Evolutionary conservation across 805 yeast genomes (phyloP).

Genomic region (Blastobotrys mokoenaii): DNA sequence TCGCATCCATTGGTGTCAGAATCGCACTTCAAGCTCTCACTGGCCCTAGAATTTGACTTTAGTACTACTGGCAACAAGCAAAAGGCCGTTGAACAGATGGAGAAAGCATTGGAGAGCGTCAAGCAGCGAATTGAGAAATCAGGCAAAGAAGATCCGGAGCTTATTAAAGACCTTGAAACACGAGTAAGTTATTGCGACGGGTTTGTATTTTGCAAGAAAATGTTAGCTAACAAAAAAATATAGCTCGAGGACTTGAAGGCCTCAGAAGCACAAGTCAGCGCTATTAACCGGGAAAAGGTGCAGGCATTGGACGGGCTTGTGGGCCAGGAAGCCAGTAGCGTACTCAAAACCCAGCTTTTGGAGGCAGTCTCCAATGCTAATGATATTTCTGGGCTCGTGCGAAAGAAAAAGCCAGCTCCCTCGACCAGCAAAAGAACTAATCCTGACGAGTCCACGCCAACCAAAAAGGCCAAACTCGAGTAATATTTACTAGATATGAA

Average conservation of each 20-base stretch:
- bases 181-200: slow-evolving; percentile 12
- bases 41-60: slow-evolving; percentile 67
- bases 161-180: slow-evolving; percentile 27
- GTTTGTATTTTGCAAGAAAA: too few species aligned
- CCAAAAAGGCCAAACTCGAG: too few species aligned
- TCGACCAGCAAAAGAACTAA: too few species aligned
- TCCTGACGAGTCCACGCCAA: too few species aligned
- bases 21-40: slow-evolving; percentile 69
- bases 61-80: slow-evolving; percentile 40
- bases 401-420: slow-evolving; percentile 15
- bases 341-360: slow-evolving; percentile 7
- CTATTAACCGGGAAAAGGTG: slow-evolving; percentile 7
- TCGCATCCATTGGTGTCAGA: slow-evolving; percentile 58
- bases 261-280: slow-evolving; percentile 3
- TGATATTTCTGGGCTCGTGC: slow-evolving; percentile 24
- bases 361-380: slow-evolving; percentile 19
- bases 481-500: too few species aligned
- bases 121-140: slow-evolving; percentile 32
- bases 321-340: slow-evolving; percentile 9
- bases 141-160: slow-evolving; percentile 32
- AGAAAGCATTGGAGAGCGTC: slow-evolving; percentile 44
- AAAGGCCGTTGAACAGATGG: slow-evolving; percentile 47
- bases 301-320: slow-evolving; percentile 16
- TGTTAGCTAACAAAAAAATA: neutral
- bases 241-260: slow-evolving; percentile 2